These are phyloP conservation scores for Phaeotremella skinneri DNA, from an alignment of 768 basidiomycete species.

Conservation along the genomic window DNA sequence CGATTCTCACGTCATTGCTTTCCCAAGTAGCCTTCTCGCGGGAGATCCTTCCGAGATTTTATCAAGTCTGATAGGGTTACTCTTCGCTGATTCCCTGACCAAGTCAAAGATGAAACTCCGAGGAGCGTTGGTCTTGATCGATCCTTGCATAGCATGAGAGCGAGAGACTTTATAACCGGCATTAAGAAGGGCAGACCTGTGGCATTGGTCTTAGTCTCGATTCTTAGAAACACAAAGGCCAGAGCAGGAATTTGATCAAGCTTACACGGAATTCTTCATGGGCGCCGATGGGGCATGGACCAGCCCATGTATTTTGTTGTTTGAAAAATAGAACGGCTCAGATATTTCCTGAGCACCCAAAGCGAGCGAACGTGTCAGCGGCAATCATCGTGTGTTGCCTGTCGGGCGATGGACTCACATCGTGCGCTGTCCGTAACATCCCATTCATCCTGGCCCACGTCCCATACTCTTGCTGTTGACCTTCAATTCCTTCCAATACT, in stretches of 20 bases:
- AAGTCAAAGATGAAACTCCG: slow-evolving; percentile 72
- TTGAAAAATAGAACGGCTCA: slow-evolving; percentile 43
- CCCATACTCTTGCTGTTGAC: slow-evolving; percentile 65
- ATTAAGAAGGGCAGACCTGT: slow-evolving; percentile 85
- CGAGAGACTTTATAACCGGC: slow-evolving; percentile 80
- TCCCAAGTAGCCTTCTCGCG: slow-evolving; percentile 64
- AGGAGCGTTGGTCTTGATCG: slow-evolving; percentile 83
- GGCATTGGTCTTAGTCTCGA: slow-evolving; percentile 1
- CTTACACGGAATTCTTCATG: slow-evolving; percentile 20
- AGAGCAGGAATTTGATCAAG: background rate
- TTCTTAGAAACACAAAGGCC: background rate
- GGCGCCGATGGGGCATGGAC: slow-evolving; percentile 27
- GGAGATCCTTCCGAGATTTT: slow-evolving; percentile 76
- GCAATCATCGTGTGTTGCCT: background rate
- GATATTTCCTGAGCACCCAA: slow-evolving; percentile 30
- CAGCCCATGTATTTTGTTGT: slow-evolving; percentile 29
- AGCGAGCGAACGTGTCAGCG: background rate
- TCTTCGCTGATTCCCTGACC: slow-evolving; percentile 78
- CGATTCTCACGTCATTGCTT: slow-evolving; percentile 63
- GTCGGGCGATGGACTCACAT: slow-evolving; percentile 58
- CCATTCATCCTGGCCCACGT: slow-evolving; percentile 86
- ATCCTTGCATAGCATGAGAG: slow-evolving; percentile 84
- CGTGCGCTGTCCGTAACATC: slow-evolving; percentile 86
- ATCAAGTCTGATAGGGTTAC: slow-evolving; percentile 75
- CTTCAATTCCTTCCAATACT: slow-evolving; percentile 70